Percentiles rank a stretch among this genome's conserved stretches.
These are phyloP conservation scores for Aleurites moluccanus DNA, from an alignment of 441 rosid species.

Conservation along the genomic window DNA sequence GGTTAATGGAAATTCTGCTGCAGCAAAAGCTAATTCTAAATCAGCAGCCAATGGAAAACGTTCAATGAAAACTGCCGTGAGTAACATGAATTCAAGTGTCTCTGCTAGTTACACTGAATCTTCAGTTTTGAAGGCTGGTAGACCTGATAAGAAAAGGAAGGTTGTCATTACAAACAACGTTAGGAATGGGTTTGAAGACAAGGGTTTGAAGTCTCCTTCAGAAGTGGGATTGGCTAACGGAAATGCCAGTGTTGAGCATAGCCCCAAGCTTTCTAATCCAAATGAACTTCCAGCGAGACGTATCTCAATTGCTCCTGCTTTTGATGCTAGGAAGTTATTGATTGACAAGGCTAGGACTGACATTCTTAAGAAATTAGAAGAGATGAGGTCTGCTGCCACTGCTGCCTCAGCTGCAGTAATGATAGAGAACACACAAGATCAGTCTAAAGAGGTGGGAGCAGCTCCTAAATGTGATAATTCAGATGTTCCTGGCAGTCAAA, in stretches of 20 bases:
- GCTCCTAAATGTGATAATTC: slow-evolving; percentile 33
- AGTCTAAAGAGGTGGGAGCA: slow-evolving; percentile 35
- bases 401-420: slow-evolving; percentile 24
- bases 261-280: slow-evolving; percentile 46
- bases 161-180: slow-evolving; percentile 40
- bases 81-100: slow-evolving; percentile 32
- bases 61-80: slow-evolving; percentile 36
- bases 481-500: slow-evolving; percentile 36
- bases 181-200: slow-evolving; percentile 55
- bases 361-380: slow-evolving; percentile 64
- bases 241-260: slow-evolving; percentile 36
- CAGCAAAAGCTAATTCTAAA: slow-evolving; percentile 45
- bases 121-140: slow-evolving; percentile 40
- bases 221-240: slow-evolving; percentile 44
- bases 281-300: slow-evolving; percentile 50
- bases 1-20: slow-evolving; percentile 49
- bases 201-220: slow-evolving; percentile 37
- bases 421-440: slow-evolving; percentile 34
- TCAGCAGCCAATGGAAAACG: slow-evolving; percentile 49
- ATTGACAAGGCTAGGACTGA: slow-evolving; percentile 72
- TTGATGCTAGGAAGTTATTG: slow-evolving; percentile 83
- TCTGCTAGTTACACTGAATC: slow-evolving; percentile 37
- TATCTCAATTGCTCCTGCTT: slow-evolving; percentile 52
- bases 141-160: slow-evolving; percentile 82
- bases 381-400: slow-evolving; percentile 49